Evolutionary conservation across 108 stramenopile species (phyloP), one percentile per base, ranked within the genome.

Genomic region (Nitzschia putrida): DNA sequence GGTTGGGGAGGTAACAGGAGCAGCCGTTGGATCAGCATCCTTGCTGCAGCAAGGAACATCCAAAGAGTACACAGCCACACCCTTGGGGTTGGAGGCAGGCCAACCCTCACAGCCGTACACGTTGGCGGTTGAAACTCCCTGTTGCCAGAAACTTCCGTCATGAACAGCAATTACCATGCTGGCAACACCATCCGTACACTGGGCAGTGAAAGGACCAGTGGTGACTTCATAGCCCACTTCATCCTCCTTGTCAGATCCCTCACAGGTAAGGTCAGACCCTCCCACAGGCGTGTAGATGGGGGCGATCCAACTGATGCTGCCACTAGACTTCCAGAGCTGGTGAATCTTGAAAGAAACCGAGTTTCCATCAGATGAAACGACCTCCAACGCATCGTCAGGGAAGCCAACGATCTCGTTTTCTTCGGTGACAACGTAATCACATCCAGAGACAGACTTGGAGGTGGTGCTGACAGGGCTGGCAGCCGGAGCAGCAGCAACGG

Each of bases 1-100:
- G 74, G 59, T 55, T 13, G 12, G 3, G 22, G 54, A 2, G 13
- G 54, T 25, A 55, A 50, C 49, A 3, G 49, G 49, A 50, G 49
- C 49, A 18, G 49, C 18, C 3, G 49, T 50, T 1, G 49, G 49
- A 20, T 50, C 29, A 34, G 29, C 29, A 34, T 34, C 29, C 29
- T 34, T 34, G 4, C 3, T 3, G 29, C 29, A 34, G 29, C 29
- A 34, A 34, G 29, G 29, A 34, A 34, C 3, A 3, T 1, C 29
- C 29, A 34, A 1, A 3, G 1, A 3, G 29, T 34, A 34, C 4
- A 34, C 29, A 4, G 29, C 29, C 3, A 34, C 29, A 34, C 29
- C 29, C 4, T 34, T 4, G 4, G 29, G 29, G 3, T 34, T 34
- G n/a, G n/a, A n/a, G n/a, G n/a, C n/a, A 3, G 29, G 29, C 29